Conservation (phyloP, 2,329 filamentous ascomycete genomes). For the Domatiomyces globalis region DNA sequence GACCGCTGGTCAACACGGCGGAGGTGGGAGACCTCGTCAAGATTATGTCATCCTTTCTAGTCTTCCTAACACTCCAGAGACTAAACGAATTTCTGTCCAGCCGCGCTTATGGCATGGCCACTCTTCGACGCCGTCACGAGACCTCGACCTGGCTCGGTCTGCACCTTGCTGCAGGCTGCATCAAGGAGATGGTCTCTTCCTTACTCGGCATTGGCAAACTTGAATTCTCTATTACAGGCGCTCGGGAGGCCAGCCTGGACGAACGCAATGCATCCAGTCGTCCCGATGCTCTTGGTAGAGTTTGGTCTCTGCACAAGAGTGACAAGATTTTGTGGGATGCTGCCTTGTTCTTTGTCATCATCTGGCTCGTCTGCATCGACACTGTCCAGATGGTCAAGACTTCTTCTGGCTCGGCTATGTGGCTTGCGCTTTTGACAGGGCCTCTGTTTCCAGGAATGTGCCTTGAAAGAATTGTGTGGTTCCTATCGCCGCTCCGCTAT, state of each 20-base stretch:
- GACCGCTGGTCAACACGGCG: conserved; percentile 1
- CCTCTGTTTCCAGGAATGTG: not conserved
- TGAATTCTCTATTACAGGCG: conserved; percentile 10
- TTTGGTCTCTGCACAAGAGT: conserved; percentile 6
- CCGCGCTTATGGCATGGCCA: conserved; percentile 1
- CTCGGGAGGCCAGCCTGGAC: conserved; percentile 3
- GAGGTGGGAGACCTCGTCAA: conserved; percentile 3
- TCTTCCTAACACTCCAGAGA: not conserved
- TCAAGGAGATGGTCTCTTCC: conserved; percentile 7
- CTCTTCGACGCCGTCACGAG: conserved; percentile 6
- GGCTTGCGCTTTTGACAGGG: not conserved
- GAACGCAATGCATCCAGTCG: conserved; percentile 7
- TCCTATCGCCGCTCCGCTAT: conserved; percentile 10
- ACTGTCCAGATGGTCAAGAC: conserved; percentile 1
- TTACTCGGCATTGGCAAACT: conserved; percentile 4
- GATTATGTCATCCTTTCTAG: not conserved
- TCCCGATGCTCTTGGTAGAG: conserved; percentile 3
- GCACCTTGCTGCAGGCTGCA: conserved; percentile 11
- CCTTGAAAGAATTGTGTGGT: not conserved
- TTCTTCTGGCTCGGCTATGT: not conserved
- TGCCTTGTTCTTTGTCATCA: conserved; percentile 3
- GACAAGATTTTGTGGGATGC: conserved; percentile 9
- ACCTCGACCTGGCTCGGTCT: conserved; percentile 11
- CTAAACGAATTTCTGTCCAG: not conserved
- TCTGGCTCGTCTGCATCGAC: conserved; percentile 1